Base-by-base conservation (phyloP, 2,329 filamentous ascomycete species). In the Sporothrix luriei region DNA sequence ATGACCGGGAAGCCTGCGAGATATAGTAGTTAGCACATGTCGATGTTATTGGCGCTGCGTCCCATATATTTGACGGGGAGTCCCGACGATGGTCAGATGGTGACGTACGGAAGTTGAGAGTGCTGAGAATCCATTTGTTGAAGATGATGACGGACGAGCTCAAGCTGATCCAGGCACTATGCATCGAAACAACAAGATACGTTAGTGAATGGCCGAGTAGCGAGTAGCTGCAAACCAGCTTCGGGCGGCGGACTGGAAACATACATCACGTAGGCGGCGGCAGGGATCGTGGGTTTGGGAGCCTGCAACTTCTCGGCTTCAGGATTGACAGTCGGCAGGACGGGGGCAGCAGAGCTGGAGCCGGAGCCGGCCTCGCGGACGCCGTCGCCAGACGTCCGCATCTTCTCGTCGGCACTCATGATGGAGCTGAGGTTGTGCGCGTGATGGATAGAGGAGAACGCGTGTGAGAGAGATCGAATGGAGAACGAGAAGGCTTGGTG, bases 111-210 rank as follows among this genome's bases (percentile, higher is more conserved):
- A 97, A 97, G 73, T 92, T 86, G 73, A 90, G 86, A 51, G 90
- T 94, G 77, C 94, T 90, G 73, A 98, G 87, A 77, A 99, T 93
- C 88, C 92, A 97, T 88, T 99, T 99, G 89, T 99, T 98, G 90
- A 97, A 98, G 72, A 99, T 85, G 79, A 99, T 99, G 78, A 98
- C 93, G 76, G 91, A 92, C 55, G 93, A 97, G 77, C 92, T 97
- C 79, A 97, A 85, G 71, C 89, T 84, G 78, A 99, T 98, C 95
- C 95, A 99, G 75, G 89, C 85, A 76, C 94, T 97, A 80, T 54
- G 74, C 29, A 65, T 33, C 38, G 73, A 40, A 66, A 51, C 40
- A 49, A 21, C 13, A 4, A 7, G 19, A 10, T 26, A 10, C 33
- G 48, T 66, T 59, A 62, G 52, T 43, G 26, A 48, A 5, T 38